phyloP scores from a whole-genome alignment of 2,329 filamentous ascomycete genomes.

The Pyrenophora seminiperda region DNA sequence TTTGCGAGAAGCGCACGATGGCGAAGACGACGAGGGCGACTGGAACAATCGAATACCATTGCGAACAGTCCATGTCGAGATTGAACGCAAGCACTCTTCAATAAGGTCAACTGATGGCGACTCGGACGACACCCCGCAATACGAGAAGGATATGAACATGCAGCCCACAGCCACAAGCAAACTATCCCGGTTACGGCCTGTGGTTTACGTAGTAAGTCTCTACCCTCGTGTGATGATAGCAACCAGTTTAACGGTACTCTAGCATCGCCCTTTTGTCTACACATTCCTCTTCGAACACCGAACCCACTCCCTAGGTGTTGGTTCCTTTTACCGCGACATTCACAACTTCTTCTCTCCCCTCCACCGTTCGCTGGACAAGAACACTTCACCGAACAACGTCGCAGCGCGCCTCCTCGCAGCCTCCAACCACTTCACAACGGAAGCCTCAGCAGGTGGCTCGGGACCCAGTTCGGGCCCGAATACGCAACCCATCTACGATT shows the following conservation, averaged over 20 bases:
- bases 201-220: slow-evolving; percentile 66
- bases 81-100: slow-evolving; percentile 52
- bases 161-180: slow-evolving; percentile 8
- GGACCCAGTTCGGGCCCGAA: slow-evolving; percentile 39
- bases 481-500: slow-evolving; percentile 60
- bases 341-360: slow-evolving; percentile 59
- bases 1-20: slow-evolving; percentile 59
- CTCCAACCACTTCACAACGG: slow-evolving; percentile 43
- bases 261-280: slow-evolving; percentile 74
- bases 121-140: slow-evolving; percentile 28
- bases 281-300: slow-evolving; percentile 71
- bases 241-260: background rate
- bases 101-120: slow-evolving; percentile 18
- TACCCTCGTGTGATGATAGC: accelerated
- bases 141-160: slow-evolving; percentile 26
- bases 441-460: slow-evolving; percentile 39
- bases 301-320: slow-evolving; percentile 59
- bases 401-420: slow-evolving; percentile 50
- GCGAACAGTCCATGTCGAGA: slow-evolving; percentile 70
- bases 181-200: slow-evolving; percentile 61
- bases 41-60: slow-evolving; percentile 61
- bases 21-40: slow-evolving; percentile 40
- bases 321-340: slow-evolving; percentile 55
- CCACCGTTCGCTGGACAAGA: slow-evolving; percentile 52
- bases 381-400: slow-evolving; percentile 51